A percentile compares a stretch with the other conserved stretches of the same genome.
These are phyloP conservation scores for Tardiomyces digboiensis DNA, from an alignment of 1,139 yeast genomes.

Conservation along the genomic window DNA sequence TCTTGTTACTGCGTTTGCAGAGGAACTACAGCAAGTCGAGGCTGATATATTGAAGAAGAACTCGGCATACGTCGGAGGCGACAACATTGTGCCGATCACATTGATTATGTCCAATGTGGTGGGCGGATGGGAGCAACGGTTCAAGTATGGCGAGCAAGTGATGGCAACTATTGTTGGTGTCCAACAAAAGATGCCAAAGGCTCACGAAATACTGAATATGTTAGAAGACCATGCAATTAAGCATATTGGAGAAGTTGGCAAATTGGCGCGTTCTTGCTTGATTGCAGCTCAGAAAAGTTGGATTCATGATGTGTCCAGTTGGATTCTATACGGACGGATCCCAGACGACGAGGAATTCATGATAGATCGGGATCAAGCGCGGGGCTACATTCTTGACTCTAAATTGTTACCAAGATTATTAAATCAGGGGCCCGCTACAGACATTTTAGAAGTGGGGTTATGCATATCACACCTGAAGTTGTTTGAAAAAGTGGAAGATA, in stretches of 20 bases:
- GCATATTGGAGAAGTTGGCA: constrained; percentile 15
- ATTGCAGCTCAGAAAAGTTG: constrained; percentile 16
- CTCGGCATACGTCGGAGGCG: constrained; percentile 17
- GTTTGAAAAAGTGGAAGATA: too few species aligned
- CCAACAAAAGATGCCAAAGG: not conserved
- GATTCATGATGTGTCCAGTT: constrained; percentile 16
- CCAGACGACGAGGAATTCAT: constrained; percentile 11
- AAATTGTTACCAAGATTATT: not conserved
- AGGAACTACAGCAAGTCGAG: constrained; percentile 12
- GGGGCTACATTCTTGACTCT: not conserved
- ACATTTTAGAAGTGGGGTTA: not conserved
- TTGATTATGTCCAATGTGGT: constrained; percentile 12
- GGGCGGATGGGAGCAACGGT: constrained; percentile 13
- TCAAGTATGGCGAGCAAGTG: constrained; percentile 11
- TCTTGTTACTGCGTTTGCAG: constrained; percentile 10
- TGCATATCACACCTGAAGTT: not conserved
- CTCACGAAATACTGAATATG: not conserved
- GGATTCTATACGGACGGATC: constrained; percentile 20
- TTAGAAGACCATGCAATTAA: constrained; percentile 2
- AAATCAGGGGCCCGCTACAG: not conserved
- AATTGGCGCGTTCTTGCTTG: constrained; percentile 10
- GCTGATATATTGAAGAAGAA: constrained; percentile 11
- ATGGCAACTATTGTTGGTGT: constrained; percentile 7
- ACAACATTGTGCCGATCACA: constrained; percentile 14
- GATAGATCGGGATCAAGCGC: constrained; percentile 3